Percentiles rank a stretch among this genome's conserved stretches.
Evolutionary conservation across 129 eudicot genomes (phyloP).

Genomic region (Lactuca saligna): DNA sequence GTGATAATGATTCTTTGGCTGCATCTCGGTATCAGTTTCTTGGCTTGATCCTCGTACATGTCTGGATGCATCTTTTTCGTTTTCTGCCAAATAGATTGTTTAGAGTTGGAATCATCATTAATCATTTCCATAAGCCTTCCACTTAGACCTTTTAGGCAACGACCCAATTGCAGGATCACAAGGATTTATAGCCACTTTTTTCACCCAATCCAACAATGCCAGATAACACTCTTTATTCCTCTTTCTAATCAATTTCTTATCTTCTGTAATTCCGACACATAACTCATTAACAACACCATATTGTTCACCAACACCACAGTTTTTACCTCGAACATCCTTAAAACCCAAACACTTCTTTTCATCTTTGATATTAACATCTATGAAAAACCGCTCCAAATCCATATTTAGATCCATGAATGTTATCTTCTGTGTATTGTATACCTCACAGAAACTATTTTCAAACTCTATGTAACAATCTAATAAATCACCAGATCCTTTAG

Average conservation of each 20-base stretch:
- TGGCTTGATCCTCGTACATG: constrained; percentile 50
- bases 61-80: constrained; percentile 78
- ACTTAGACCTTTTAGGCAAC: constrained; percentile 60
- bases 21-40: constrained; percentile 45
- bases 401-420: constrained; percentile 19
- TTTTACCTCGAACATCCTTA: constrained; percentile 21
- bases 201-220: constrained; percentile 61
- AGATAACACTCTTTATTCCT: constrained; percentile 50
- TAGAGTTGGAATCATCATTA: constrained; percentile 35
- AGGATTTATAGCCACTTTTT: constrained; percentile 58
- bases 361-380: constrained; percentile 17
- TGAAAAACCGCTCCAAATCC: constrained; percentile 19
- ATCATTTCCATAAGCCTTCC: constrained; percentile 66
- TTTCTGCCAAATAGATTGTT: constrained; percentile 52
- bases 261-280: constrained; percentile 40
- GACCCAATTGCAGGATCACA: constrained; percentile 52
- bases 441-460: constrained; percentile 4
- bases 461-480: background rate
- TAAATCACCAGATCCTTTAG: background rate
- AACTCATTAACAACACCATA: constrained; percentile 19
- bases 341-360: constrained; percentile 10
- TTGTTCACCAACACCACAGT: constrained; percentile 23
- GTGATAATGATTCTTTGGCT: constrained; percentile 56
- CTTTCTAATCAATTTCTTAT: constrained; percentile 37
- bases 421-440: background rate